Conservation (phyloP, 768 basidiomycete genomes). For the Hebeloma cylindrosporum region DNA sequence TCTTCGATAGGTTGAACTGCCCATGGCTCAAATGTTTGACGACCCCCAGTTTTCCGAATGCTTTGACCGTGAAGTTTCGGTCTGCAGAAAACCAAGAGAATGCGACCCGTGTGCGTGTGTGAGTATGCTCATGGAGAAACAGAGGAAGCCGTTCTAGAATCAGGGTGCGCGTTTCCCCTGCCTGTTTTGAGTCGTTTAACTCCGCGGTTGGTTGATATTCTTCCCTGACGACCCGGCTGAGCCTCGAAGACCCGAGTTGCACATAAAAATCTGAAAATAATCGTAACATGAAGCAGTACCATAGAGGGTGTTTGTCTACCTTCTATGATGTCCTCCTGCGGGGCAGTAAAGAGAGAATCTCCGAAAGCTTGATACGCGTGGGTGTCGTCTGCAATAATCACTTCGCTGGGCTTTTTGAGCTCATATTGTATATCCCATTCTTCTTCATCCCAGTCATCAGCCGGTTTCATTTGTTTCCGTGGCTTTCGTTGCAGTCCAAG, state of each 20-base stretch:
- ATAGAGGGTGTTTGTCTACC: constrained; percentile 36
- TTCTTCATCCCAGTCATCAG: constrained; percentile 61
- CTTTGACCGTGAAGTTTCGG: constrained; percentile 68
- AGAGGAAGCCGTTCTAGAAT: constrained; percentile 85
- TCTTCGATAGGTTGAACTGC: constrained; percentile 46
- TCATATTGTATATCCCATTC: constrained; percentile 76
- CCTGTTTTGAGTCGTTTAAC: constrained; percentile 44
- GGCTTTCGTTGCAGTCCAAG: constrained; percentile 69
- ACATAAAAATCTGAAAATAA: constrained; percentile 63
- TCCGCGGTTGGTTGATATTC: constrained; percentile 66
- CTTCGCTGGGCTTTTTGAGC: constrained; percentile 63
- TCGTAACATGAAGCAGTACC: background rate
- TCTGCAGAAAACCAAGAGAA: constrained; percentile 64
- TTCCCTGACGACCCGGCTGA: constrained; percentile 75
- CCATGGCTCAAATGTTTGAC: constrained; percentile 61
- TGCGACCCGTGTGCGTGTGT: constrained; percentile 59
- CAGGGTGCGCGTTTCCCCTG: constrained; percentile 54
- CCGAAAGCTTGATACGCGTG: constrained; percentile 79
- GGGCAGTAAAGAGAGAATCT: constrained; percentile 71
- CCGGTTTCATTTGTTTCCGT: constrained; percentile 31
- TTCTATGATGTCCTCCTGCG: constrained; percentile 92
- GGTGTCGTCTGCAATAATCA: constrained; percentile 86
- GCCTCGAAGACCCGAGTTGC: constrained; percentile 68
- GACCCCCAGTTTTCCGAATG: constrained; percentile 63
- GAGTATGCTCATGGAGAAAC: constrained; percentile 88